phyloP scores from a whole-genome alignment of 805 yeast species.

The Candida fluviatilis region DNA sequence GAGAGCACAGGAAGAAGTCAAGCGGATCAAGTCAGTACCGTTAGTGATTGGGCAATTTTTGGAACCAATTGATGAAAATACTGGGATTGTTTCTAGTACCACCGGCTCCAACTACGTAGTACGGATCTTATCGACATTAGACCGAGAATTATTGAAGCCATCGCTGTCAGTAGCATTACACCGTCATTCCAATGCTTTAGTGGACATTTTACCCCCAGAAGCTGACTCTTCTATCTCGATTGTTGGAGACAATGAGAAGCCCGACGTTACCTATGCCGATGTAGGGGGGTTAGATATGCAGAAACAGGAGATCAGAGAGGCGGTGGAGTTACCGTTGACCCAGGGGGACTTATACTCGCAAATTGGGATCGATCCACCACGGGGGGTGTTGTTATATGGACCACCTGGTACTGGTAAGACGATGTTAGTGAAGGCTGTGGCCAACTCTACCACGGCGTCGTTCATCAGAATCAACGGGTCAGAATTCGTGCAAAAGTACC shows the following conservation, averaged over 20 bases:
- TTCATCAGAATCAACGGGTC: conserved; percentile 97
- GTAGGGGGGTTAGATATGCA: conserved; percentile 99
- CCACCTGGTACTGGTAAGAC: conserved; percentile 99
- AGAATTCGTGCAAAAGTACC: conserved; percentile 95
- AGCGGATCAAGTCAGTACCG: conserved; percentile 95
- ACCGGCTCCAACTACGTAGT: conserved; percentile 98
- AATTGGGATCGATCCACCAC: conserved; percentile 98
- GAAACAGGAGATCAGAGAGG: conserved; percentile 97
- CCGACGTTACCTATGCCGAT: conserved; percentile 91
- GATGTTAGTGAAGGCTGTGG: conserved; percentile 98
- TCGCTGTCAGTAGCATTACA: conserved; percentile 95
- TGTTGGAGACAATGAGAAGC: conserved; percentile 90
- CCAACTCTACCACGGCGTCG: conserved; percentile 92
- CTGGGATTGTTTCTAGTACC: conserved; percentile 95
- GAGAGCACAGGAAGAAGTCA: conserved; percentile 97
- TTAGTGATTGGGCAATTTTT: conserved; percentile 96
- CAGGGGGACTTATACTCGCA: conserved; percentile 95
- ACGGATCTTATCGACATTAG: conserved; percentile 88
- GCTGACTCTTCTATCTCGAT: conserved; percentile 96
- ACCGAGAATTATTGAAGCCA: conserved; percentile 90
- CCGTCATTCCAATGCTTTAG: conserved; percentile 97
- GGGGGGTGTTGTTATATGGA: conserved; percentile 96
- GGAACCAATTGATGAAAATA: conserved; percentile 94
- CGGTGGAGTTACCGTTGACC: conserved; percentile 93
- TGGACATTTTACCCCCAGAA: conserved; percentile 96